Percentiles rank a stretch among this genome's conserved stretches.
These are phyloP conservation scores for Terana coerulea DNA, from an alignment of 768 basidiomycete species.

Conservation along the genomic window DNA sequence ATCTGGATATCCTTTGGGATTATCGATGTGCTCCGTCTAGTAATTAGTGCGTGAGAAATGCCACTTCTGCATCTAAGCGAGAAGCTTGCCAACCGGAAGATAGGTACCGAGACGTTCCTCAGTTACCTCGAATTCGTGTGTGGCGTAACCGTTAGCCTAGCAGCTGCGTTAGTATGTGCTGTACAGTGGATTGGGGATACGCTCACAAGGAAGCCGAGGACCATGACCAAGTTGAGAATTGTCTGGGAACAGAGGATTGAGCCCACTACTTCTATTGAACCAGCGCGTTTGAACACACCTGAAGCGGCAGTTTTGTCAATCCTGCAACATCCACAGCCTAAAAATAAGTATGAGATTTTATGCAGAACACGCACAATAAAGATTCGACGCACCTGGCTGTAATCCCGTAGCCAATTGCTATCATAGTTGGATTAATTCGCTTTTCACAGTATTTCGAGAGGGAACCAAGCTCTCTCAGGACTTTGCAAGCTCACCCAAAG, in stretches of 20 bases:
- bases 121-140: slow-evolving; percentile 84
- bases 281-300: slow-evolving; percentile 39
- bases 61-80: background rate
- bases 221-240: slow-evolving; percentile 86
- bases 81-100: slow-evolving; percentile 54
- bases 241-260: slow-evolving; percentile 41
- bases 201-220: slow-evolving; percentile 80
- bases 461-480: too few relatives aligned
- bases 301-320: slow-evolving; percentile 66
- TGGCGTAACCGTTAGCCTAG: slow-evolving; percentile 78
- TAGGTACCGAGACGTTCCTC: slow-evolving; percentile 78
- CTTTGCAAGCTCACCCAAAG: slow-evolving; percentile 52
- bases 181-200: too few relatives aligned
- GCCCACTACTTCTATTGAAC: background rate
- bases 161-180: background rate
- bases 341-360: background rate
- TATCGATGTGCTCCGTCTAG: slow-evolving; percentile 86
- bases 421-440: background rate
- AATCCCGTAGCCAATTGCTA: slow-evolving; percentile 88
- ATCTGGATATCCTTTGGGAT: slow-evolving; percentile 87
- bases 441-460: too few relatives aligned
- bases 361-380: too few relatives aligned
- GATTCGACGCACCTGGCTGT: slow-evolving; percentile 53
- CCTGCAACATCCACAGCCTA: slow-evolving; percentile 81
- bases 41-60: background rate